Evolutionary conservation across 2,329 filamentous ascomycete species (phyloP), one percentile per base, ranked within the genome.

Genomic region (Akanthomyces uredinophilus): DNA sequence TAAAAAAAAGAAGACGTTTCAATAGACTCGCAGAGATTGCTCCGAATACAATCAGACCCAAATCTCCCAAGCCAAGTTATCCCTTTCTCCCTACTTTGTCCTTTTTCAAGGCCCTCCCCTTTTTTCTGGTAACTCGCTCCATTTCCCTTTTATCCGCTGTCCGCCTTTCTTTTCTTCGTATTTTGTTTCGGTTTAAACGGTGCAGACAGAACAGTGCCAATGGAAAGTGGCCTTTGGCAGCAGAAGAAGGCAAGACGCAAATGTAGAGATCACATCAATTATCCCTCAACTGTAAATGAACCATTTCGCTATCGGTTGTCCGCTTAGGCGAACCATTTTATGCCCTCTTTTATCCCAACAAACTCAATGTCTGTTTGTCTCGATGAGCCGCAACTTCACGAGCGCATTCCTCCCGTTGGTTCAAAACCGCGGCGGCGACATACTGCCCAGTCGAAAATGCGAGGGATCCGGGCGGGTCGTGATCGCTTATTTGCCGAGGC

Each of bases 401-500:
- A 60, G 57, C 57, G 37, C 47, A 60, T 60, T 22, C 16, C 37
- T 20, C 13, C 20, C 24, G 37, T 27, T 39, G n/a, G 14, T n/a
- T 35, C 13, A 46, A 4, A 46, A 43, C 11, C 24, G 39, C 35
- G 20, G 24, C 47, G 18, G 27, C 37, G 22, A 32, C 56, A 32
- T 5, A 14, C 35, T 22, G n/a, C 16, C 47, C 37, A 60, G 8
- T 60, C 29, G 22, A 29, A 37, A 46, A 35, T 41, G 50, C 58
- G 62, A 56, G 62, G 56, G 51, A 61, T 59, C 14, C 24, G 57
- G 52, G 57, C 55, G 7, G 13, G 35, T 39, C 22, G 32, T n/a
- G n/a, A n/a, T 70, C 67, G 67, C 70, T 73, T 81, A 83, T 72
- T 79, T 78, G 74, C 80, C 83, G 68, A 87, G 78, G 78, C 81